Evolutionary conservation across 495 filamentous ascomycete species (phyloP).

Genomic region (Penicillium coffeae): DNA sequence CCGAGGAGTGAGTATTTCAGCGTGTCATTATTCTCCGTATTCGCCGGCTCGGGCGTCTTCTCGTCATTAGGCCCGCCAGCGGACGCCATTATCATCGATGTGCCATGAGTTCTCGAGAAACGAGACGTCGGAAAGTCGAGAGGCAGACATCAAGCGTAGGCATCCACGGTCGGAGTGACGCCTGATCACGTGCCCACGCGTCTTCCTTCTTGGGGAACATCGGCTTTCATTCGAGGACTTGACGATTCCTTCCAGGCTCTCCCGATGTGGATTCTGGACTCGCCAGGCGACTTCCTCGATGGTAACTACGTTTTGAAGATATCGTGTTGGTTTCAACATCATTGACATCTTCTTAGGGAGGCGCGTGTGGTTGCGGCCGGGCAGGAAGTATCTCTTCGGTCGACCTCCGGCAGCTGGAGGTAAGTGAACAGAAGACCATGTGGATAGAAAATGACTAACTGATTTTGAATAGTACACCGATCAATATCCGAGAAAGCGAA

Average conservation of each 20-base stretch:
- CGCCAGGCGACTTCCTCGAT: conserved; percentile 41
- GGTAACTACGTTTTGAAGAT: conserved; percentile 26
- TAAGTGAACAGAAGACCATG: conserved; percentile 7
- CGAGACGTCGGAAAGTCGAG: not conserved
- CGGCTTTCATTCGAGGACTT: not conserved
- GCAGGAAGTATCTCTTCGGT: conserved; percentile 77
- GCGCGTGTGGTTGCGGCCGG: conserved; percentile 77
- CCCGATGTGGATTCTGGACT: conserved; percentile 47
- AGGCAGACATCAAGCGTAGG: not conserved
- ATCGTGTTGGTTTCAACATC: not conserved
- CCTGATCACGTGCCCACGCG: conserved; percentile 40
- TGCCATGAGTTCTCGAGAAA: conserved; percentile 4
- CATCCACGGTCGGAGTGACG: conserved; percentile 15
- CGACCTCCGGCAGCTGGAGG: conserved; percentile 52
- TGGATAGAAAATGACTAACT: conserved; percentile 6
- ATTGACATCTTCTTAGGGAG: conserved; percentile 49
- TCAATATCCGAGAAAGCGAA: conserved; percentile 57
- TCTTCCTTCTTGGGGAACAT: conserved; percentile 23
- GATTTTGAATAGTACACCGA: conserved; percentile 46
- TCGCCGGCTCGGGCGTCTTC: conserved; percentile 1
- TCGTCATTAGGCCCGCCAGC: conserved; percentile 18
- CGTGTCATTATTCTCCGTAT: conserved; percentile 41
- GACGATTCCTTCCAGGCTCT: not conserved
- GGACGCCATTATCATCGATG: conserved; percentile 21
- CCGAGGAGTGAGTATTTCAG: conserved; percentile 76